Base-by-base conservation (phyloP, 2,329 filamentous ascomycete genomes). In the Sodiomyces alkalinus region DNA sequence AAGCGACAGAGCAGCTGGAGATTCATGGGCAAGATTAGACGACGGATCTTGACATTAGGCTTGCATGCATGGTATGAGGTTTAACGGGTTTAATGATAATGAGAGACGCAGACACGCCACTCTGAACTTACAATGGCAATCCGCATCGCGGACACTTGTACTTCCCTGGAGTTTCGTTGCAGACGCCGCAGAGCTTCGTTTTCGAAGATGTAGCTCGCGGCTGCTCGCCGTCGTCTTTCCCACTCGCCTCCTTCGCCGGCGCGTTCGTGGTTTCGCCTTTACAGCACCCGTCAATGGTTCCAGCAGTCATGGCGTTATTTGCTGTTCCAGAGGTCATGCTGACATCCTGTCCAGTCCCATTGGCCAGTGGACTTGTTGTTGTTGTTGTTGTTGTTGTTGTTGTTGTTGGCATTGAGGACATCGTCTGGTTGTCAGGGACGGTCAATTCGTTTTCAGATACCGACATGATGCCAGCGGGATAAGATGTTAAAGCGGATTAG, bases 71-170 rank as follows among this genome's bases (percentile, higher is more conserved):
- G 5, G 14, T 17, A 16, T 25, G 11, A 25, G 23, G 14, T 15
- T 10, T 12, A 20, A 26, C 15, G 17, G 27, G n/a, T 11, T 14
- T 22, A 27, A 25, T 32, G 24, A 25, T 20, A 27, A 25, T 26
- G 28, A 38, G n/a, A n/a, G n/a, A n/a, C n/a, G n/a, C n/a, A n/a
- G n/a, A n/a, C n/a, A n/a, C n/a, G n/a, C n/a, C n/a, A n/a, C n/a
- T n/a, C n/a, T n/a, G n/a, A n/a, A n/a, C n/a, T n/a, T 53, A 76
- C 72, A 72, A 75, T 35, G 63, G 62, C 14, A 66, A 40, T 26
- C 57, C 49, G 44, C 72, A 77, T 17, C 58, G 58, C n/a, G 66
- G 56, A 36, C 72, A 77, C 41, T 73, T 76, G 48, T 77, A 77
- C 45, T 71, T 75, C 17, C 56, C 57, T 13, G 60, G 52, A 4